Evolutionary conservation across 192 early-diverging fungal genomes (phyloP), one percentile per base, ranked within the genome.

Genomic region (Chytriomyces confervae): DNA sequence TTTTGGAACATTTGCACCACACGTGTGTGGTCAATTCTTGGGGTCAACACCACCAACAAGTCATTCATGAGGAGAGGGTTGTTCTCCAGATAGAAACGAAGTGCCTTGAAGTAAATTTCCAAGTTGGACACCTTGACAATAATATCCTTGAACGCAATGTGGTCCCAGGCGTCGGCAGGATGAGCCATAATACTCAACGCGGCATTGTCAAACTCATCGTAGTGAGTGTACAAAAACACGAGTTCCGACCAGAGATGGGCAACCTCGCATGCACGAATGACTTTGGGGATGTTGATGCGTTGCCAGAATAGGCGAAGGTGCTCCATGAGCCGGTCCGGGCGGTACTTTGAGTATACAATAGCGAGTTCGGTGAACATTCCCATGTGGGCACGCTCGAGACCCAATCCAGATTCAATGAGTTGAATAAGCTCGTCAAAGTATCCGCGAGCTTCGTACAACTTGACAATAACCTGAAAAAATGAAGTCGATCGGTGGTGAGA

Each of bases 291-390:
- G 84, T 99, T 99, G 87, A 98, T 93, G 65, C 98, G 94, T 68
- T 94, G 93, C 90, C 94, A 96, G 85, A 96, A 98, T 63, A 98
- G 88, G 81, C 96, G 95, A 73, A 99, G 88, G 73, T 99, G 98
- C 80, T 98, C 96, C 93, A 97, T 96, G 85, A 98, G 91, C 67
- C 93, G 91, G 75, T 97, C 97, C 0, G 95, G 92, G 18, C 90
- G 89, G 90, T 99, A 97, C 82, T 96, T 98, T 80, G 95, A 93
- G 87, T 99, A 99, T 77, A 98, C 85, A 67, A 99, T 94, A 6
- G 96, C 96, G 53, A 99, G 86, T 86, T 99, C 98, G 0, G 98
- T 99, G 80, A 99, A 99, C 98, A 99, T 99, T 66, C 98, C 98
- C 98, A 99, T 99, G 79, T 99, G 98, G 8, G 98, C 98, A 68